Evolutionary conservation across 139 green algal genomes (phyloP), one percentile per base, ranked within the genome.

Genomic region (Chlamydomonas asymmetrica): DNA sequence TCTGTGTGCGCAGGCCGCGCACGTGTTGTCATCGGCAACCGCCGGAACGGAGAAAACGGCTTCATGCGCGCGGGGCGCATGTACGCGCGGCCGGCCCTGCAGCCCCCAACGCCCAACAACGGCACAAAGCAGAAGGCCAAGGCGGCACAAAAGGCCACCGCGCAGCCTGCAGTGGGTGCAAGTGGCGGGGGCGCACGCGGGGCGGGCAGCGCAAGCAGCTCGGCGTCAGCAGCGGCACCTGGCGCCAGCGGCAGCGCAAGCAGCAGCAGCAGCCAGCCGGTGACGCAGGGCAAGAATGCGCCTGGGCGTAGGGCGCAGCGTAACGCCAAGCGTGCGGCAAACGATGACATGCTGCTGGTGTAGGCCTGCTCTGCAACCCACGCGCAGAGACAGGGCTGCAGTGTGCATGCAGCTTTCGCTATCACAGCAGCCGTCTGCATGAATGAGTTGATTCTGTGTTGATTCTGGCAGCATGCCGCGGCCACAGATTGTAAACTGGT

Each of bases 1-100:
- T 29, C 20, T 13, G 27, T 37, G 27, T 29, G 18, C 20, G 29
- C 61, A 39, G 88, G 88, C 1, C 56, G 75, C 9, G 88, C 85
- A 0, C 88, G 84, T 25, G 87, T 94, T 57, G 80, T 87, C 56
- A 65, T 97, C 25, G 93, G 92, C 64, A 97, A 97, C 78, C 81
- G 93, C 32, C 83, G 93, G 22, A 93, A 88, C 73, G 93, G 93
- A 13, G 85, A 93, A 65, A 86, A 85, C 39, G 88, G 88, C 10
- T 90, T 74, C 77, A 84, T 92, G 73, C 80, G 87, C 37, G 71
- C 75, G 20, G 87, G 87, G 0, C 76, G 82, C 40, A 74, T 82
- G 40, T 82, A 66, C 32, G 77, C 77, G 16, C 77, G 77, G 32
- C 77, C 77, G 1, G 57, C 45, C n/a, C 39, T 54, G 27, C 32